These are phyloP conservation scores for Puccinellia tenuiflora DNA, from an alignment of 176 grass and related monocot genomes.

Conservation along the genomic window DNA sequence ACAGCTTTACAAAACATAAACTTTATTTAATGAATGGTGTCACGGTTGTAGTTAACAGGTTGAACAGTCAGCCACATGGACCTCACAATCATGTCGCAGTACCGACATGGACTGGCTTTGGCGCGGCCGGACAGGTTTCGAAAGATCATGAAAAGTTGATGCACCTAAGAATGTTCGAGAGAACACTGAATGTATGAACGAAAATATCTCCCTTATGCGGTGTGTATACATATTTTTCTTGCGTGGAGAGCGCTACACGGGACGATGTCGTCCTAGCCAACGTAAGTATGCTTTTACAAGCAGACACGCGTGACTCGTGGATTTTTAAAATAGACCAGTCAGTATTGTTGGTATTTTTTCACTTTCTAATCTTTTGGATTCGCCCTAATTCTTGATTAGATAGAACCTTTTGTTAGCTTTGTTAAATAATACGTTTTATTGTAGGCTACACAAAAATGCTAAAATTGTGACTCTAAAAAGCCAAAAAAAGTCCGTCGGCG, in stretches of 20 bases:
- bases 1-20: background rate
- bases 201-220: background rate
- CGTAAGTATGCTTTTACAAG: background rate
- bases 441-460: too few relatives aligned
- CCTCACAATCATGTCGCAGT: background rate
- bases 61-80: background rate
- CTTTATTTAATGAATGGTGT: background rate
- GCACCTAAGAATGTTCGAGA: background rate
- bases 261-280: background rate
- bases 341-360: too few relatives aligned
- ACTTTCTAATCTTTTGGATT: too few relatives aligned
- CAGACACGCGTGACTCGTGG: too few relatives aligned
- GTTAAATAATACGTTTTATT: too few relatives aligned
- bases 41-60: background rate
- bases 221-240: background rate
- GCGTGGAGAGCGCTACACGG: background rate
- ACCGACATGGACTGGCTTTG: background rate
- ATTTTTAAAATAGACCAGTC: background rate
- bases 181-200: background rate
- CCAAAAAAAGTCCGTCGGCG: too few relatives aligned
- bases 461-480: too few relatives aligned
- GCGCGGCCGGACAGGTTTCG: background rate
- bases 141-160: background rate
- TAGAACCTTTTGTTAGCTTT: too few relatives aligned
- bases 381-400: too few relatives aligned